Conservation (phyloP, 164 flowering plant genomes). For the Vitis labrusca region DNA sequence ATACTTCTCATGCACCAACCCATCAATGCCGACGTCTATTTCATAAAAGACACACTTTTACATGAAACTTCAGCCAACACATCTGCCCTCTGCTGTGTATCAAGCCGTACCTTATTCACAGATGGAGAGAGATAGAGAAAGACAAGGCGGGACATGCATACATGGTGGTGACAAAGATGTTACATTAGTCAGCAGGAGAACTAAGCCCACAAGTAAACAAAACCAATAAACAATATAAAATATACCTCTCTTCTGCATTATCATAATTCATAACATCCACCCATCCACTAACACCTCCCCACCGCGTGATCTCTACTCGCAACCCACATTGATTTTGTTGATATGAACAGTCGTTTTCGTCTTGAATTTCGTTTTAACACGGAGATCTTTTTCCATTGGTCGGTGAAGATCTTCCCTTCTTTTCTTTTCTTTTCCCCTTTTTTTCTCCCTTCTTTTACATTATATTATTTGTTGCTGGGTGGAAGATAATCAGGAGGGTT, state of each 20-base stretch:
- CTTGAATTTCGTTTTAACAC: conserved; percentile 29
- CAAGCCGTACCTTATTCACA: conserved; percentile 12
- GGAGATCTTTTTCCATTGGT: conserved; percentile 19
- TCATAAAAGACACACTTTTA: conserved; percentile 14
- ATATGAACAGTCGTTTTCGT: conserved; percentile 41
- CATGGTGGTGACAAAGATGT: conserved; percentile 22
- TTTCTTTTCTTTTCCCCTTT: not conserved
- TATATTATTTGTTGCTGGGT: too few relatives aligned
- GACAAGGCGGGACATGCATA: not conserved
- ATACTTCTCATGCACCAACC: conserved; percentile 13
- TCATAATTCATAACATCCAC: conserved; percentile 2
- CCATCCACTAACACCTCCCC: not conserved
- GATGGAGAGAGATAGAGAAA: not conserved
- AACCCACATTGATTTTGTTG: conserved; percentile 22
- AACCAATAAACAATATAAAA: not conserved
- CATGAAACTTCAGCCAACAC: conserved; percentile 16
- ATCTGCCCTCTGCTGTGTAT: not conserved
- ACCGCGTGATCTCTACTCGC: conserved; percentile 11
- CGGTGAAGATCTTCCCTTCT: not conserved
- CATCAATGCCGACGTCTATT: conserved; percentile 13
- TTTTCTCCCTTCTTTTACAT: too few relatives aligned
- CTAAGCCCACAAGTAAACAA: conserved; percentile 2
- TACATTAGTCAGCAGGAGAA: conserved; percentile 13
- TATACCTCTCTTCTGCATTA: too few relatives aligned
- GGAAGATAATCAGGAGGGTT: too few relatives aligned